phyloP scores from a whole-genome alignment of 257 asterid species.

The Solanum corneliomulleri region DNA sequence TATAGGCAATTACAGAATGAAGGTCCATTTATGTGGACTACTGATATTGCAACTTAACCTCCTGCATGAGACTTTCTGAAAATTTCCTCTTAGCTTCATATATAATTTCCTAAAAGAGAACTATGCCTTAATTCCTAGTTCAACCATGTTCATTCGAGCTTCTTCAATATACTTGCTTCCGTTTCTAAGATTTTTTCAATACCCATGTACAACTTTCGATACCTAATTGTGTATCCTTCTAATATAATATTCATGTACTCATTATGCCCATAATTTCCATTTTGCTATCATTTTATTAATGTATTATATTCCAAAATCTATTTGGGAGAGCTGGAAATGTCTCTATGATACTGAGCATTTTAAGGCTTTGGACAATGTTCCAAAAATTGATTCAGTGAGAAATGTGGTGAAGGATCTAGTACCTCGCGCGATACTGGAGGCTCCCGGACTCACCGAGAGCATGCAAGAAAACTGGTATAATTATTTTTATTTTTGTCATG shows the following conservation, averaged over 20 bases:
- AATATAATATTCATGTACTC: no score
- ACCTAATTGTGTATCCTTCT: no score
- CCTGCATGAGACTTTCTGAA: neutral
- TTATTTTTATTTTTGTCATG: neutral
- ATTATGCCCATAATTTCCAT: no score
- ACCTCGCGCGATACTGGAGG: neutral
- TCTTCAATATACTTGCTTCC: neutral
- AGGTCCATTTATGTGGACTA: neutral
- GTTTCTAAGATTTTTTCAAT: no score
- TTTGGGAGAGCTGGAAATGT: neutral
- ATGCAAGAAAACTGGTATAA: no score
- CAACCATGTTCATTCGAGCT: neutral
- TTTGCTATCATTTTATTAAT: no score
- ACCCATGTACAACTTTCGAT: neutral
- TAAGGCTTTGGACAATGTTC: neutral
- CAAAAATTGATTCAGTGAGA: neutral
- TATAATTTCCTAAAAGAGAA: neutral
- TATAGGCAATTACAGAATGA: neutral
- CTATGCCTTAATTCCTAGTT: neutral
- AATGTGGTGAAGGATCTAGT: neutral
- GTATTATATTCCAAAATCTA: neutral
- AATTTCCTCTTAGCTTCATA: neutral
- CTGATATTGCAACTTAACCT: neutral
- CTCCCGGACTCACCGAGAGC: neutral
- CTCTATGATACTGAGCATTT: neutral